These are phyloP conservation scores for Metrosideros polymorpha DNA, from an alignment of 441 rosid genomes.

Conservation along the genomic window DNA sequence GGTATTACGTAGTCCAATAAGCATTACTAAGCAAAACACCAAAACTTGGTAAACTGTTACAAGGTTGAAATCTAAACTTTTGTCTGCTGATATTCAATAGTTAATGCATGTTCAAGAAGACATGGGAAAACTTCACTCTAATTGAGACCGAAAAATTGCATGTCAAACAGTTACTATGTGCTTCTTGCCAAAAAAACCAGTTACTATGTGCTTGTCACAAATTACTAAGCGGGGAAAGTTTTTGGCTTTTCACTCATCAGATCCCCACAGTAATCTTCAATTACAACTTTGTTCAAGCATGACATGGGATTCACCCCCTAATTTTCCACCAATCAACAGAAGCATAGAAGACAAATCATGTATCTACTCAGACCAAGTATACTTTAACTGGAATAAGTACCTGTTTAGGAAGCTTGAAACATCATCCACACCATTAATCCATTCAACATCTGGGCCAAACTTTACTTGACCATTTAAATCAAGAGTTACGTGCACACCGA, in stretches of 20 bases:
- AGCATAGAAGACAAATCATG: neutral
- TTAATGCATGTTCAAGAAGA: neutral
- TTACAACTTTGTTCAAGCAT: neutral
- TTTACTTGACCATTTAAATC: conserved; percentile 81
- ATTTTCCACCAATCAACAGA: neutral
- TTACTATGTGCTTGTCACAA: neutral
- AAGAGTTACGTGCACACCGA: conserved; percentile 84
- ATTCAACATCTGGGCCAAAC: conserved; percentile 95
- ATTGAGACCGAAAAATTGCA: neutral
- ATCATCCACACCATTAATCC: conserved; percentile 56
- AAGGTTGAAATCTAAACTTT: neutral
- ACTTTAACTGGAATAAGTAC: conserved; percentile 14
- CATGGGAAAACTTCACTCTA: neutral
- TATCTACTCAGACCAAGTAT: neutral
- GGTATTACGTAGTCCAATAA: neutral
- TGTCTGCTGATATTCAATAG: neutral
- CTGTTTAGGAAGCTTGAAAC: conserved; percentile 62
- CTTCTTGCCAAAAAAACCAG: neutral
- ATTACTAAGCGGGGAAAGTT: neutral
- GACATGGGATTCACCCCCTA: neutral
- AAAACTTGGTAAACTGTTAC: neutral
- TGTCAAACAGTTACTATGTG: neutral
- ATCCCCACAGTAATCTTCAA: neutral
- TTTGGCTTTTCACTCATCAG: neutral
- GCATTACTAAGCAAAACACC: neutral